A percentile compares a stretch with the other conserved stretches of the same genome.
phyloP scores from a whole-genome alignment of 306 rosid genomes.

The Oxytropis ochrocephala region DNA sequence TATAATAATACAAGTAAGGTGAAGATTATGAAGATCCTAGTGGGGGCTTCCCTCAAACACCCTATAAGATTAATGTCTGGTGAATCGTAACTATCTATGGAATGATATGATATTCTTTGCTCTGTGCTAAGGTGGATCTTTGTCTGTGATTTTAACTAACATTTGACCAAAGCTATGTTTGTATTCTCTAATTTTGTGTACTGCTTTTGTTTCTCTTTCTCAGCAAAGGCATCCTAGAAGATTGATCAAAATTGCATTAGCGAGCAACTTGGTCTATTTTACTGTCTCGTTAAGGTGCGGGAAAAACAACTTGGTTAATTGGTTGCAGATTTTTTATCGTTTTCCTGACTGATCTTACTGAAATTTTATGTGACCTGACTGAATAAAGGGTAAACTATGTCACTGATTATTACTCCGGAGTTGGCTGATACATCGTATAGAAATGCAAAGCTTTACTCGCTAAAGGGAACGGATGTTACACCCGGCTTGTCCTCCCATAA shows the following conservation, averaged over 20 bases:
- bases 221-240: constrained; percentile 1
- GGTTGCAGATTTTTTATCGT: background rate
- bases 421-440: constrained; percentile 48
- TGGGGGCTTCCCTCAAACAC: no score
- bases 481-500: constrained; percentile 47
- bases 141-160: background rate
- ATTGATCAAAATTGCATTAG: constrained; percentile 12
- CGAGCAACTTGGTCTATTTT: background rate
- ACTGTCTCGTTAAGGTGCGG: background rate
- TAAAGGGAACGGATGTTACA: constrained; percentile 52
- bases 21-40: no score
- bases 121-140: background rate
- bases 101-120: background rate
- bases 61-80: background rate
- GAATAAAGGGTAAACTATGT: constrained; percentile 39
- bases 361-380: constrained; percentile 26
- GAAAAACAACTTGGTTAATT: background rate
- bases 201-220: constrained; percentile 11
- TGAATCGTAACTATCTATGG: background rate
- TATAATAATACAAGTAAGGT: no score
- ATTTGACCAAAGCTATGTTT: background rate
- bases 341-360: constrained; percentile 20
- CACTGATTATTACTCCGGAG: constrained; percentile 65
- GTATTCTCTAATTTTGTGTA: background rate
- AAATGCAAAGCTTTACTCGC: constrained; percentile 56